A percentile compares a stretch with the other conserved stretches of the same genome.
Evolutionary conservation across 805 yeast genomes (phyloP).

Genomic region (Hanseniaspora pseudoguilliermondii): DNA sequence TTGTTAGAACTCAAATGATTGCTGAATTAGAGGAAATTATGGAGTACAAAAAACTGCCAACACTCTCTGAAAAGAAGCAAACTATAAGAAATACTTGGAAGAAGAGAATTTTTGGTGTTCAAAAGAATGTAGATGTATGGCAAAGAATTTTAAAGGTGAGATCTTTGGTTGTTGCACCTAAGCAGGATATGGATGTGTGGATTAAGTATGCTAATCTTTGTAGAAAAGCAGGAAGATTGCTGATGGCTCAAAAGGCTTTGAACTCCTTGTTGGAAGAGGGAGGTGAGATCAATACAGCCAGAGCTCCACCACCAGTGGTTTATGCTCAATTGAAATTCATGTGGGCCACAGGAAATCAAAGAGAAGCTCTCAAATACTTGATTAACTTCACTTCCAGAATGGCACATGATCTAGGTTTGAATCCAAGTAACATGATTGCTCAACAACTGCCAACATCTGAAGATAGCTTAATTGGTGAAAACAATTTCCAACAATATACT

Average conservation of each 20-base stretch:
- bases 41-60: conserved; percentile 72
- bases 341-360: conserved; percentile 90
- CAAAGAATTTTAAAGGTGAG: conserved; percentile 87
- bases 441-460: conserved; percentile 64
- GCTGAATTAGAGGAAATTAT: conserved; percentile 94
- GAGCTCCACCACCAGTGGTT: conserved; percentile 93
- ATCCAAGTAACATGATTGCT: conserved; percentile 74
- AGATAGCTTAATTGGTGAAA: conserved; percentile 28
- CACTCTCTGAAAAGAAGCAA: conserved; percentile 63
- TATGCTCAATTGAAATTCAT: conserved; percentile 92
- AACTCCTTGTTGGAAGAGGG: conserved; percentile 67
- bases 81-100: conserved; percentile 88
- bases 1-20: conserved; percentile 92
- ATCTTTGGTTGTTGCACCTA: conserved; percentile 84
- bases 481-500: conserved; percentile 71
- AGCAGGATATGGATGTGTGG: conserved; percentile 96
- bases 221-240: conserved; percentile 83
- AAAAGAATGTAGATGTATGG: conserved; percentile 97
- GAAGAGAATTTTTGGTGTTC: conserved; percentile 82
- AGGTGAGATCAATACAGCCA: conserved; percentile 46
- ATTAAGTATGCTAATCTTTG: conserved; percentile 93
- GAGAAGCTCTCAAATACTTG: conserved; percentile 73
- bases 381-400: conserved; percentile 83
- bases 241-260: conserved; percentile 83
- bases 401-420: conserved; percentile 77